phyloP scores from a whole-genome alignment of 208 protist genomes.

The Acanthamoeba castellanii region DNA sequence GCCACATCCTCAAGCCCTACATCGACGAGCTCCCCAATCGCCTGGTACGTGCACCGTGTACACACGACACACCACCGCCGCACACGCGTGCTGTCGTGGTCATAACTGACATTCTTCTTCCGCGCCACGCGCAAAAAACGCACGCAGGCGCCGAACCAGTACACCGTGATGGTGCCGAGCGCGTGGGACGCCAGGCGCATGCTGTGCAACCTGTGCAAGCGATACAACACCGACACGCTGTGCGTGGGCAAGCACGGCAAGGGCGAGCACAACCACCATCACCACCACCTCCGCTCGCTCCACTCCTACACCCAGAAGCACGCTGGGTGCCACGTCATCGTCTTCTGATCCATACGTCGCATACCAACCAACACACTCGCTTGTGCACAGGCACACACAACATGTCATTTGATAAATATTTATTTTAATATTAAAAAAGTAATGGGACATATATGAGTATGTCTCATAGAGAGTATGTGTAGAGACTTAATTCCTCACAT shows the following conservation, averaged over 20 bases:
- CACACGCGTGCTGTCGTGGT: neutral
- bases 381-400: neutral
- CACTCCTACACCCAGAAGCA: constrained; percentile 39
- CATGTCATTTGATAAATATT: neutral
- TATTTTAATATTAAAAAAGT: neutral
- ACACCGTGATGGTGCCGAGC: constrained; percentile 22
- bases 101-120: neutral
- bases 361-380: no score
- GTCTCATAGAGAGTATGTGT: no score
- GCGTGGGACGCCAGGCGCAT: constrained; percentile 4
- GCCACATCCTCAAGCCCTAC: constrained; percentile 54
- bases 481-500: no score
- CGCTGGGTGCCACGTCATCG: neutral
- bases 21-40: neutral
- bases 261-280: constrained; percentile 42
- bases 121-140: no score
- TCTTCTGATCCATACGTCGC: neutral
- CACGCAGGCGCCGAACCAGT: neutral
- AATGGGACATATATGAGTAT: no score
- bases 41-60: neutral
- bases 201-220: constrained; percentile 50
- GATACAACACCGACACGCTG: constrained; percentile 26
- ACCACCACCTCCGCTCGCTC: constrained; percentile 2
- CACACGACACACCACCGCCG: neutral
- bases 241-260: constrained; percentile 26